These are phyloP conservation scores for Aspergillus homomorphus DNA, from an alignment of 495 filamentous ascomycete species.

Conservation along the genomic window DNA sequence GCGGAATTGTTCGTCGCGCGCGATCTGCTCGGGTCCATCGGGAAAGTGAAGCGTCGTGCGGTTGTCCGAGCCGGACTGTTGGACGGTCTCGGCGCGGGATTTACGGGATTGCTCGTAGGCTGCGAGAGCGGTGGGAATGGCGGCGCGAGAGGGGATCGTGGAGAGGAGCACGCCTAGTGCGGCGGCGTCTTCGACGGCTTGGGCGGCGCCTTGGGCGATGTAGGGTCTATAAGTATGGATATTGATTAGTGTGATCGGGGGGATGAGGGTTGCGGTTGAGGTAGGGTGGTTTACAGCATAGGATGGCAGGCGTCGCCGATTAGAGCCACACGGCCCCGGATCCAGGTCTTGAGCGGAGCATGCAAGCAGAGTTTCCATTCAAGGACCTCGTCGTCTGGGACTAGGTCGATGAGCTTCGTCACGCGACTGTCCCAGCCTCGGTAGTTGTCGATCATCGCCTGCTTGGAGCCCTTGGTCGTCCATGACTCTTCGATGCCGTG, in stretches of 20 bases:
- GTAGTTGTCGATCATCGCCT: slow-evolving; percentile 41
- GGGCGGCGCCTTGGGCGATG: slow-evolving; percentile 51
- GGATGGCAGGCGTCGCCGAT: slow-evolving; percentile 70
- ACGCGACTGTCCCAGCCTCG: slow-evolving; percentile 36
- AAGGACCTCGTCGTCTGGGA: slow-evolving; percentile 51
- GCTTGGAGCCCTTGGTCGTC: slow-evolving; percentile 43
- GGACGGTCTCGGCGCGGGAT: slow-evolving; percentile 47
- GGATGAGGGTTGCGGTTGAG: neutral
- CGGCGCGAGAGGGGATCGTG: slow-evolving; percentile 32
- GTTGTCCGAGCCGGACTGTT: slow-evolving; percentile 49
- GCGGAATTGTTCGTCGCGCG: slow-evolving; percentile 47
- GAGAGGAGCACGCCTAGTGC: slow-evolving; percentile 49
- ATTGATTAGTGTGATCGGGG: neutral
- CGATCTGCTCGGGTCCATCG: slow-evolving; percentile 50
- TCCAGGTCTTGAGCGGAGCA: slow-evolving; percentile 54
- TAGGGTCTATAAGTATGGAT: slow-evolving; percentile 30
- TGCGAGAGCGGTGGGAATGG: slow-evolving; percentile 41
- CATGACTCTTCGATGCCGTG: slow-evolving; percentile 40
- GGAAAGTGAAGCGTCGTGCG: slow-evolving; percentile 52
- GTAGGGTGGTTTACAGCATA: slow-evolving; percentile 43
- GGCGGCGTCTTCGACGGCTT: slow-evolving; percentile 54
- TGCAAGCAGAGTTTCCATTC: slow-evolving; percentile 67
- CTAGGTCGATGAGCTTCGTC: slow-evolving; percentile 36
- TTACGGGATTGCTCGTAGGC: slow-evolving; percentile 50
- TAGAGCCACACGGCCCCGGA: slow-evolving; percentile 54